Percentiles rank a stretch among this genome's conserved stretches.
phyloP scores from a whole-genome alignment of 345 rosid genomes.

The Camelina neglecta region DNA sequence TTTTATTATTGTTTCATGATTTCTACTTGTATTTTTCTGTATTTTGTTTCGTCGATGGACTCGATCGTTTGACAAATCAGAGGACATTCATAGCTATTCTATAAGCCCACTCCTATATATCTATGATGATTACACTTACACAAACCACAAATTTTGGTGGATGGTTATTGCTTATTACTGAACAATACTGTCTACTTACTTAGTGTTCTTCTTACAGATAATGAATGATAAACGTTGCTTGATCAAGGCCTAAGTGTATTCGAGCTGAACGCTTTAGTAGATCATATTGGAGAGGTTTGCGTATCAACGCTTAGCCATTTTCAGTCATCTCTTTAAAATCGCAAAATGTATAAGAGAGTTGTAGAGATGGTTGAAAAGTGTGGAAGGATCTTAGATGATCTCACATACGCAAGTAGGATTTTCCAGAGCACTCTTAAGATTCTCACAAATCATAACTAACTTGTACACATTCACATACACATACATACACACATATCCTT shows the following conservation, averaged over 20 bases:
- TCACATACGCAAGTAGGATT: neutral
- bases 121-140: conserved; percentile 4
- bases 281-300: too few species aligned
- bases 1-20: conserved; percentile 15
- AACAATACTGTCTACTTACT: too few species aligned
- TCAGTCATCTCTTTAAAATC: neutral
- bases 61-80: conserved; percentile 16
- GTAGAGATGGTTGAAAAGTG: neutral
- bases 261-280: neutral
- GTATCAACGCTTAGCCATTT: neutral
- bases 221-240: neutral
- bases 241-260: too few species aligned
- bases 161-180: too few species aligned
- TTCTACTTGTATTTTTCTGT: neutral
- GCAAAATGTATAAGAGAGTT: too few species aligned
- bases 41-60: neutral
- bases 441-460: neutral
- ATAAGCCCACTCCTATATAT: neutral
- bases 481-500: neutral
- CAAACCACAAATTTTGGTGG: neutral
- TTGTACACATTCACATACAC: too few species aligned
- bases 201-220: too few species aligned
- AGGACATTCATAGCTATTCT: conserved; percentile 2
- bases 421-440: neutral
- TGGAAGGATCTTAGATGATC: neutral